Evolutionary conservation across 202 grass and related monocot genomes (phyloP).

Genomic region (Elaeis oleifera): DNA sequence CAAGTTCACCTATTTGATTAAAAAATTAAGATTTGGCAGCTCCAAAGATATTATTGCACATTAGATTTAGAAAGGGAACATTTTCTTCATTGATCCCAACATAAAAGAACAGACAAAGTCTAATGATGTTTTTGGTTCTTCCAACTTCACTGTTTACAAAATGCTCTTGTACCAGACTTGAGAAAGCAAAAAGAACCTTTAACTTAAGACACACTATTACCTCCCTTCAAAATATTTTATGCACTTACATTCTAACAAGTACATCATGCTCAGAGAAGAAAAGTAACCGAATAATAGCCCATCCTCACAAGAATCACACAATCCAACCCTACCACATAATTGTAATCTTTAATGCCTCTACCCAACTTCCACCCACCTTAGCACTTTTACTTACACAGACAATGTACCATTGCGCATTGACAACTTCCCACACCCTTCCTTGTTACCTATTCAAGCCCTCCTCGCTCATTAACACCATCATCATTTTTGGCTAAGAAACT

Average conservation of each 20-base stretch:
- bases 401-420: too few relatives aligned
- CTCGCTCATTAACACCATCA: too few relatives aligned
- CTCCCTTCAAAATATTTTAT: not conserved
- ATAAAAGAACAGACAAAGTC: not conserved
- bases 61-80: too few relatives aligned
- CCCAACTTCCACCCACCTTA: constrained; percentile 16
- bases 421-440: too few relatives aligned
- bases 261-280: not conserved
- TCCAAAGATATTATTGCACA: too few relatives aligned
- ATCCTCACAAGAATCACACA: constrained; percentile 5
- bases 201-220: not conserved
- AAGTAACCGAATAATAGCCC: not conserved
- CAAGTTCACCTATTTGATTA: not conserved
- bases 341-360: constrained; percentile 10
- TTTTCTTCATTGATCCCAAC: too few relatives aligned
- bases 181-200: not conserved
- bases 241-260: not conserved
- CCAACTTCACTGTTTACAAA: not conserved
- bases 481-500: too few relatives aligned
- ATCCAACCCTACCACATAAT: constrained; percentile 16
- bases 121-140: not conserved
- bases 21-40: not conserved
- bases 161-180: not conserved
- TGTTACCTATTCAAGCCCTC: too few relatives aligned
- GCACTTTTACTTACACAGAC: too few relatives aligned